A percentile compares a stretch with the other conserved stretches of the same genome.
Evolutionary conservation across 441 rosid genomes (phyloP).

Genomic region (Adansonia madagascariensis): DNA sequence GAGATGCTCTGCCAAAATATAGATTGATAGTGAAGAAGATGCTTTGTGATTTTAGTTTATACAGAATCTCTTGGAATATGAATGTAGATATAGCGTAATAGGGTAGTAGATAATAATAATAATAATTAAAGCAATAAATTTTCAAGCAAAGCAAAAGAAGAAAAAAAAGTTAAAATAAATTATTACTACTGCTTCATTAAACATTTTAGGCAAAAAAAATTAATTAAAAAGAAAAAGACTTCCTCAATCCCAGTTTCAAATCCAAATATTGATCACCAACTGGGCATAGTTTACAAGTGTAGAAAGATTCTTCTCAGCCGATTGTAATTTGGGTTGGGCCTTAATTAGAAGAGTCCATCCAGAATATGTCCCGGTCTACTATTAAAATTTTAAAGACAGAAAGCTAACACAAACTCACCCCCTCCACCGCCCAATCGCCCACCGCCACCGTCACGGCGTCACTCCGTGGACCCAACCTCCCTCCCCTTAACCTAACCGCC

Average conservation of each 20-base stretch:
- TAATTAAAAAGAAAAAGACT: too few species aligned
- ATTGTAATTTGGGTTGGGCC: not conserved
- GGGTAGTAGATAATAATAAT: too few species aligned
- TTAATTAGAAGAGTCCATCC: not conserved
- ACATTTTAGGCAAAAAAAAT: not conserved
- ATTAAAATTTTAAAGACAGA: not conserved
- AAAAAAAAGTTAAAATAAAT: not conserved
- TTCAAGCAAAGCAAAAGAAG: not conserved
- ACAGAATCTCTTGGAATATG: too few species aligned
- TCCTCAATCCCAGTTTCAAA: too few species aligned
- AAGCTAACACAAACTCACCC: not conserved
- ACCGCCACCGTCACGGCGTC: too few species aligned
- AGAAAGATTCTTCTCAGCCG: not conserved
- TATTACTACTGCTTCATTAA: not conserved
- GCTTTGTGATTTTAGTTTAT: too few species aligned
- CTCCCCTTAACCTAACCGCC: constrained; percentile 21
- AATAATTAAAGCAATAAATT: not conserved
- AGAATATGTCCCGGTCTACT: not conserved
- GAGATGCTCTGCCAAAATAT: not conserved
- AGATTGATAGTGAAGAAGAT: too few species aligned
- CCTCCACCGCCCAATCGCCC: constrained; percentile 34
- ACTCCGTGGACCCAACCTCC: constrained; percentile 32
- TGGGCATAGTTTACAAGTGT: too few species aligned
- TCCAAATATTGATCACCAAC: too few species aligned
- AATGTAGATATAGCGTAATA: too few species aligned